A percentile compares a stretch with the other conserved stretches of the same genome.
Evolutionary conservation across 805 yeast genomes (phyloP).

Genomic region (Saturnispora saitoi): DNA sequence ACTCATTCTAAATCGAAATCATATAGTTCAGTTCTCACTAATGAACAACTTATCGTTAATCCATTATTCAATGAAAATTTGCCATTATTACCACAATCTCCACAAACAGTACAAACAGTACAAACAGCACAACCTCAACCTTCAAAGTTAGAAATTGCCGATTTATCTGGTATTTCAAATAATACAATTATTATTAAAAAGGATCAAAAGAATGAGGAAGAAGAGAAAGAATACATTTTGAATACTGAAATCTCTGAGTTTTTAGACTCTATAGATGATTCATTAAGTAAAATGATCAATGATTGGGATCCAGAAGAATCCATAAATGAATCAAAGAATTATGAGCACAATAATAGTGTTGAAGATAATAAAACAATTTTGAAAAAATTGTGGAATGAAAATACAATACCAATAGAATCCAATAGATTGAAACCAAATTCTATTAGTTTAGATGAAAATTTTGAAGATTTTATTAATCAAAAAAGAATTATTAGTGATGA

Average conservation of each 20-base stretch:
- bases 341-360: not conserved
- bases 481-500: constrained; percentile 28
- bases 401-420: not conserved
- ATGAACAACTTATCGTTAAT: constrained; percentile 3
- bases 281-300: constrained; percentile 34
- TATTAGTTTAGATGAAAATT: constrained; percentile 13
- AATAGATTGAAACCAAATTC: constrained; percentile 1
- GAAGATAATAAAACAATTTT: constrained; percentile 16
- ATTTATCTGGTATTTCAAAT: not conserved
- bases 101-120: too few relatives aligned
- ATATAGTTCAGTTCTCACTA: not conserved
- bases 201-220: not conserved
- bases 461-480: constrained; percentile 25
- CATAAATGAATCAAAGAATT: not conserved
- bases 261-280: constrained; percentile 16
- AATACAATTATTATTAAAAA: constrained; percentile 4
- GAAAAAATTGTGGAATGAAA: constrained; percentile 21
- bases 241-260: constrained; percentile 1
- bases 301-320: constrained; percentile 25
- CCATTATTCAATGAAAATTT: not conserved
- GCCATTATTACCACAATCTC: not conserved
- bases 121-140: not conserved
- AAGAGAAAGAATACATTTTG: not conserved
- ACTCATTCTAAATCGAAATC: constrained; percentile 1
- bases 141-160: not conserved